These are phyloP conservation scores for Fomitopsis serialis DNA, from an alignment of 768 basidiomycete species.

Conservation along the genomic window DNA sequence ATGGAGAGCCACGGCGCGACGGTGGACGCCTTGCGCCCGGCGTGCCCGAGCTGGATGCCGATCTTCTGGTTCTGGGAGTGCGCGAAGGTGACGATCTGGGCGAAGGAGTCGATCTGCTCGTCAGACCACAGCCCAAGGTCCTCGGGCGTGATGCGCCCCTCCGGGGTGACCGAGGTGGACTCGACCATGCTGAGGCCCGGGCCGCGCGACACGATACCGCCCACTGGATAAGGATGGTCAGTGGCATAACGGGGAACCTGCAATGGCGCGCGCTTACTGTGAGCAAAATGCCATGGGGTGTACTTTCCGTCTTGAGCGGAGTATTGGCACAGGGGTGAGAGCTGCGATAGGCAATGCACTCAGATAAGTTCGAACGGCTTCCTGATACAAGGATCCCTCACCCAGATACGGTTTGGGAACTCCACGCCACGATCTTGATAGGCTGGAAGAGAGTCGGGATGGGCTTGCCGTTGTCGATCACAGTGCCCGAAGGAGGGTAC, in stretches of 20 bases:
- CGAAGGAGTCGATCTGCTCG: slow-evolving; percentile 42
- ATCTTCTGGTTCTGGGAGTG: slow-evolving; percentile 65
- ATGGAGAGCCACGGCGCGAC: slow-evolving; percentile 56
- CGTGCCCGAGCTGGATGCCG: slow-evolving; percentile 74
- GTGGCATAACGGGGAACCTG: not conserved
- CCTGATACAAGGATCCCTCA: not conserved
- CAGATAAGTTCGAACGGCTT: not conserved
- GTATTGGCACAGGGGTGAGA: slow-evolving; percentile 59
- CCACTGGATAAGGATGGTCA: slow-evolving; percentile 29
- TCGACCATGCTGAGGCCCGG: slow-evolving; percentile 61
- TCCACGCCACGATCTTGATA: slow-evolving; percentile 34
- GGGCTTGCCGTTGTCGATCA: slow-evolving; percentile 20
- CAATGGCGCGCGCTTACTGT: slow-evolving; percentile 25
- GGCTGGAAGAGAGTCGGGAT: slow-evolving; percentile 48
- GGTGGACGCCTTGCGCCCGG: slow-evolving; percentile 66
- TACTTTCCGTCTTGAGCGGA: slow-evolving; percentile 47
- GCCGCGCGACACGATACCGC: slow-evolving; percentile 45
- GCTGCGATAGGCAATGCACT: slow-evolving; percentile 14
- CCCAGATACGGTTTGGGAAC: slow-evolving; percentile 26
- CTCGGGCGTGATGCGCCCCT: slow-evolving; percentile 60
- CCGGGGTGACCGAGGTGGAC: slow-evolving; percentile 55
- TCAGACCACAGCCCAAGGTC: slow-evolving; percentile 60
- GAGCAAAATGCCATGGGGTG: slow-evolving; percentile 54
- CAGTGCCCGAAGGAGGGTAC: slow-evolving; percentile 37
- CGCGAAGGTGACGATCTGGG: slow-evolving; percentile 59